phyloP scores from a whole-genome alignment of 2,329 filamentous ascomycete species.

The Hymenoscyphus fraxineus region DNA sequence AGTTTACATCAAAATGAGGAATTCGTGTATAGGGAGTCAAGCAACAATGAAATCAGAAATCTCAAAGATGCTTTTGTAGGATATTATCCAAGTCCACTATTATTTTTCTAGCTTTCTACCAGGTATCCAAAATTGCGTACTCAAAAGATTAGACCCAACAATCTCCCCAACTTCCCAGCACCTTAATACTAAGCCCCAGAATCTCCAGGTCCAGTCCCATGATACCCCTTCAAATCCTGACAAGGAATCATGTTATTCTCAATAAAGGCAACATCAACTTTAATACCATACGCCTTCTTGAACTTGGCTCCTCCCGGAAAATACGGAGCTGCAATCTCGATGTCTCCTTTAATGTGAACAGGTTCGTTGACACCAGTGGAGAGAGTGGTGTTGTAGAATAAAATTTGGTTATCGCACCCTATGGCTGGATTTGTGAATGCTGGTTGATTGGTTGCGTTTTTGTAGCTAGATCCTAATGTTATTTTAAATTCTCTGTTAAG shows the following conservation, averaged over 20 bases:
- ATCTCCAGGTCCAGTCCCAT: constrained; percentile 6
- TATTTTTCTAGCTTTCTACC: too few species aligned
- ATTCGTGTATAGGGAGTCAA: too few species aligned
- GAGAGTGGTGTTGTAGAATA: constrained; percentile 45
- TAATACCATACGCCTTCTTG: constrained; percentile 34
- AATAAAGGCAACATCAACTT: constrained; percentile 39
- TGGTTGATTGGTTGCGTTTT: constrained; percentile 53
- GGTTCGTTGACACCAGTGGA: constrained; percentile 35
- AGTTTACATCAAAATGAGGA: too few species aligned
- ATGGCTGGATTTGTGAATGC: constrained; percentile 39
- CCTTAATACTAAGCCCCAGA: neutral
- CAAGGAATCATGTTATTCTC: constrained; percentile 38
- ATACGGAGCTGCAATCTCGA: constrained; percentile 32
- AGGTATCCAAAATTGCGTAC: too few species aligned
- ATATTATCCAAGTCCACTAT: too few species aligned
- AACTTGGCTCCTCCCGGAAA: constrained; percentile 34
- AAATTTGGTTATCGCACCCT: constrained; percentile 43
- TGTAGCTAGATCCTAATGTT: constrained; percentile 21
- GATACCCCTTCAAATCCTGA: constrained; percentile 23
- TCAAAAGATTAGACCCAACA: too few species aligned
- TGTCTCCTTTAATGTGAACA: constrained; percentile 35
- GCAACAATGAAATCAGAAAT: too few species aligned
- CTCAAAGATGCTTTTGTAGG: too few species aligned
- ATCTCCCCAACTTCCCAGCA: neutral
- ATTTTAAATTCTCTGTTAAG: neutral